Conservation (phyloP, 108 stramenopile genomes). For the Nitzschia sp. region DNA sequence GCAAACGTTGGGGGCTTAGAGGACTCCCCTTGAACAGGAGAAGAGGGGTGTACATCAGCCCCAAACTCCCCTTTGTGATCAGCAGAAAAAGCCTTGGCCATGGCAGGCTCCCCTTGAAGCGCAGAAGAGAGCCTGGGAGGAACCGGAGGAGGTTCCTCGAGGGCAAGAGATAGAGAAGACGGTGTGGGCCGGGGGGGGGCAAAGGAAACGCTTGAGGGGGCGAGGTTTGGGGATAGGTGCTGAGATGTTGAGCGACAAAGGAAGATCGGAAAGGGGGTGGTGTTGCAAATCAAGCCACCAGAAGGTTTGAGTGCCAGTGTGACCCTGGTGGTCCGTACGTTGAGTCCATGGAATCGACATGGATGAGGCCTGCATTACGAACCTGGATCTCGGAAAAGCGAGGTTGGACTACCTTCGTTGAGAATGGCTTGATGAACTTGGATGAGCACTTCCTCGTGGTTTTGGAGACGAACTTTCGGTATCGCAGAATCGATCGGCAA, state of each 20-base stretch:
- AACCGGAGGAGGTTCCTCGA: too few species aligned
- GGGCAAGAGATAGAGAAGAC: too few species aligned
- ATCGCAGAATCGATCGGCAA: not conserved
- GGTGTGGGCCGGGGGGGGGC: not conserved
- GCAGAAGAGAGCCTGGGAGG: too few species aligned
- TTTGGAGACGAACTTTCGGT: not conserved
- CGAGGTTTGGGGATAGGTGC: not conserved
- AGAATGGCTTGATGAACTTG: slow-evolving; percentile 3
- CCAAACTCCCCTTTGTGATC: too few species aligned
- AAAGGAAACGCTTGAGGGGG: not conserved
- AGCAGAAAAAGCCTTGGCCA: too few species aligned
- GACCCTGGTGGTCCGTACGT: not conserved
- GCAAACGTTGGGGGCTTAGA: too few species aligned
- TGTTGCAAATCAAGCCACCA: not conserved
- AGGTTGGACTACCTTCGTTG: not conserved
- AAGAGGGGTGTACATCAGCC: too few species aligned
- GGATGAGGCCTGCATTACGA: not conserved
- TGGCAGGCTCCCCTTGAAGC: too few species aligned
- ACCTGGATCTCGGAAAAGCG: slow-evolving; percentile 7
- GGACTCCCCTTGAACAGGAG: too few species aligned
- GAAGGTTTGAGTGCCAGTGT: not conserved
- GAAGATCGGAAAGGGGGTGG: too few species aligned
- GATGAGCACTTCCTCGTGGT: not conserved
- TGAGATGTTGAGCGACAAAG: not conserved
- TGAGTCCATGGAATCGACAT: not conserved